These are phyloP conservation scores for Candida xiaguanensis DNA, from an alignment of 805 yeast genomes.

Conservation along the genomic window DNA sequence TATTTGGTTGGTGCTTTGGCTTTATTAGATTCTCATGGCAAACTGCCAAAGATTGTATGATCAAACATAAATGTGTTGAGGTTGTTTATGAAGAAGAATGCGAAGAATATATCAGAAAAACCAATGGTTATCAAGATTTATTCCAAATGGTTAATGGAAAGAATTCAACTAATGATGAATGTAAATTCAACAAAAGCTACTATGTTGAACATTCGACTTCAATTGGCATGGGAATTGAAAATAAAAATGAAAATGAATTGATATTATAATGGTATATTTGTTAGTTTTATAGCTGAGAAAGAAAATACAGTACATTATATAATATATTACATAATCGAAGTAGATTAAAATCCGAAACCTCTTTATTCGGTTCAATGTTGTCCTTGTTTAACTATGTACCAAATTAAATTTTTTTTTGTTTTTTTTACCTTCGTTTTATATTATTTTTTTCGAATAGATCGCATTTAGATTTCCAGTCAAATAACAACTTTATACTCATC, in stretches of 20 bases:
- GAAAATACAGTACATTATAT: not conserved
- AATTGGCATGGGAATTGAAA: not conserved
- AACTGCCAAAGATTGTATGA: constrained; percentile 74
- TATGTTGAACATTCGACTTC: constrained; percentile 3
- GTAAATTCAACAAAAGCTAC: constrained; percentile 8
- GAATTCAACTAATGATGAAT: not conserved
- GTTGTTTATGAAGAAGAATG: constrained; percentile 62
- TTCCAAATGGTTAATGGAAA: constrained; percentile 16
- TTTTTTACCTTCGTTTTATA: too few species aligned
- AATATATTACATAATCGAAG: not conserved
- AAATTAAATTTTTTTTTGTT: too few species aligned
- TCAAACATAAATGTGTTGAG: constrained; percentile 45
- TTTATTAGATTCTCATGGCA: constrained; percentile 90
- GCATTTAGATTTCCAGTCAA: not conserved
- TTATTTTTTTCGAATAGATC: not conserved
- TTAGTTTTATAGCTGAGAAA: not conserved
- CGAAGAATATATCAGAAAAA: constrained; percentile 34
- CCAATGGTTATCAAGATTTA: constrained; percentile 27
- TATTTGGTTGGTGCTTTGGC: constrained; percentile 82
- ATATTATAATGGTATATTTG: not conserved
- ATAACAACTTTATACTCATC: not conserved
- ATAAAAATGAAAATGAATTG: constrained; percentile 1
- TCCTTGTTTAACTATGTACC: constrained; percentile 1
- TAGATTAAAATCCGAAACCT: constrained; percentile 3
- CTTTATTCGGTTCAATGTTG: constrained; percentile 5